Percentiles rank a stretch among this genome's conserved stretches.
Evolutionary conservation across 2,329 filamentous ascomycete species (phyloP).

Genomic region (Claviceps spartinae): DNA sequence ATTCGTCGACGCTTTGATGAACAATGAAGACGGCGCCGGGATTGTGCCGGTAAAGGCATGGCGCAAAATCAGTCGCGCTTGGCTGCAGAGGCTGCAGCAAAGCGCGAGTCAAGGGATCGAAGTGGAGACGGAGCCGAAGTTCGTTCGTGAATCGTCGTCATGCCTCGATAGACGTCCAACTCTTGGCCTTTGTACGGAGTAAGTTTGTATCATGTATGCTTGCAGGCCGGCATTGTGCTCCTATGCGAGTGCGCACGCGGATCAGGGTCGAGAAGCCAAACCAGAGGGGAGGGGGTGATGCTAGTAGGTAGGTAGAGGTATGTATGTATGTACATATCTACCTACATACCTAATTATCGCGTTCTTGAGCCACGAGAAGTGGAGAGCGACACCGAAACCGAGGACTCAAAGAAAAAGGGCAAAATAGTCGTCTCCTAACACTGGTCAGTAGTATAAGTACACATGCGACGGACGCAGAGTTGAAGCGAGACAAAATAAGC

Average conservation of each 20-base stretch:
- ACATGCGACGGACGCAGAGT: conserved; percentile 8
- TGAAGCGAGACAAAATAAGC: conserved; percentile 6
- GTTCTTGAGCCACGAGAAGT: background rate
- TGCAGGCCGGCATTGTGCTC: background rate
- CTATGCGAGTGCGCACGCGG: background rate
- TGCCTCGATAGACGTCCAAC: conserved; percentile 1
- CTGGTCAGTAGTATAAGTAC: background rate
- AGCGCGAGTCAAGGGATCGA: background rate
- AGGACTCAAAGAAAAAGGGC: background rate
- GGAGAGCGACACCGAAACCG: background rate
- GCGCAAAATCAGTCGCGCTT: conserved; percentile 5
- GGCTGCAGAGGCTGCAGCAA: background rate
- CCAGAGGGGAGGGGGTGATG: background rate
- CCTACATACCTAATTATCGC: background rate
- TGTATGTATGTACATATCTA: too few relatives aligned
- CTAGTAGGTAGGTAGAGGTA: background rate
- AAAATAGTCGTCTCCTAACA: background rate
- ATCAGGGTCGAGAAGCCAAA: background rate
- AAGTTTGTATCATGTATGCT: background rate
- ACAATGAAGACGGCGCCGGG: conserved; percentile 5
- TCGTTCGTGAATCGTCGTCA: background rate
- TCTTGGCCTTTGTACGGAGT: background rate
- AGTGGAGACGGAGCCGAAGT: background rate
- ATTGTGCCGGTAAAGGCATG: conserved; percentile 4
- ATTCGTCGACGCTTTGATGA: background rate